phyloP scores from a whole-genome alignment of 305 asterid genomes.

The Solanum aculeatissimum region DNA sequence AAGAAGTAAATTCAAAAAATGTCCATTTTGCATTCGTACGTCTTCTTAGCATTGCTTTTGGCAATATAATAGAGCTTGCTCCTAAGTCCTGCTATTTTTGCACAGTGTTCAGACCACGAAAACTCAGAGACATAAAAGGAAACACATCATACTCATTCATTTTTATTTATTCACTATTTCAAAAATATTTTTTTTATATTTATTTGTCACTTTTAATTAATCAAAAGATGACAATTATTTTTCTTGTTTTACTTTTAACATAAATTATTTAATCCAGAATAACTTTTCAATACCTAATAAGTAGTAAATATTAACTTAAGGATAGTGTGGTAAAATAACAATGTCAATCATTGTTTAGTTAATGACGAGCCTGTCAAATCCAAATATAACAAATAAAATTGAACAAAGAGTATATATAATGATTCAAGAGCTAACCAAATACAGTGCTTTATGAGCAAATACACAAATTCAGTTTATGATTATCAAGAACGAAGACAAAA shows the following conservation, averaged over 20 bases:
- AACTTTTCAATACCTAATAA: no score
- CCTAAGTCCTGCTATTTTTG: background rate
- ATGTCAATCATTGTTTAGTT: background rate
- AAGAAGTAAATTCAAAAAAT: constrained; percentile 10
- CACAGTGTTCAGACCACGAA: constrained; percentile 7
- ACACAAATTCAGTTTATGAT: background rate
- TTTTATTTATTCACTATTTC: background rate
- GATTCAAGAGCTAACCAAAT: background rate
- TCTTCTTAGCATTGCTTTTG: constrained; percentile 6
- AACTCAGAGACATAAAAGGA: background rate
- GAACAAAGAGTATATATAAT: background rate
- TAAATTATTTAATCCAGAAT: no score
- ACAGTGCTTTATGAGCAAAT: background rate
- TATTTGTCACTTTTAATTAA: background rate
- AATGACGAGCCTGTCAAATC: background rate
- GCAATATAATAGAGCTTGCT: background rate
- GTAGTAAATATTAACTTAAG: no score
- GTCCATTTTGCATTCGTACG: background rate
- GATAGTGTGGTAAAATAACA: no score
- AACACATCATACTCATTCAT: background rate
- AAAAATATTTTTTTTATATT: no score
- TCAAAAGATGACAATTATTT: no score
- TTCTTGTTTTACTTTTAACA: no score
- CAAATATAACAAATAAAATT: background rate
- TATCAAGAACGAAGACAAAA: background rate